Percentiles rank a stretch among this genome's conserved stretches.
These are phyloP conservation scores for Penicillium glabrum DNA, from an alignment of 2,329 filamentous ascomycete genomes.

Conservation along the genomic window DNA sequence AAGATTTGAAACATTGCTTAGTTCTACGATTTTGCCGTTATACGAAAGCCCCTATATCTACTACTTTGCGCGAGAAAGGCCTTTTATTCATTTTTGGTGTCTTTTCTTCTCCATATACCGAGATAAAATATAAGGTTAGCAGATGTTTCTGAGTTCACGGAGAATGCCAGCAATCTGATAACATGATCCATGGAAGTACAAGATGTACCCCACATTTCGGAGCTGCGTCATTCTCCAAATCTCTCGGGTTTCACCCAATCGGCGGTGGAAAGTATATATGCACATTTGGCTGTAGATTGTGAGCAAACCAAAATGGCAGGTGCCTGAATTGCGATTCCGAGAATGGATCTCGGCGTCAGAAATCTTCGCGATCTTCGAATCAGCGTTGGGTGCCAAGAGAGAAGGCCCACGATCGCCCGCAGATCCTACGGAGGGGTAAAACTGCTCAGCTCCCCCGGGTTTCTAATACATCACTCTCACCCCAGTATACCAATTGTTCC, in stretches of 20 bases:
- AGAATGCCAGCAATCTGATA: too few species aligned
- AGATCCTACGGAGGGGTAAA: constrained; percentile 19
- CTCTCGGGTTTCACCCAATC: background rate
- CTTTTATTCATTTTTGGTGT: too few species aligned
- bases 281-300: background rate
- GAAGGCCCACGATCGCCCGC: constrained; percentile 13
- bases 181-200: too few species aligned
- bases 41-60: too few species aligned
- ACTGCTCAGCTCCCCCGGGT: constrained; percentile 1
- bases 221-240: background rate
- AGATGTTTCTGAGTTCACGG: too few species aligned
- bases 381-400: constrained; percentile 16
- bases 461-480: background rate
- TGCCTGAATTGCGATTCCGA: background rate
- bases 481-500: background rate
- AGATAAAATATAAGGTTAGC: too few species aligned
- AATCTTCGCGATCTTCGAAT: constrained; percentile 13
- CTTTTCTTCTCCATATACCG: too few species aligned
- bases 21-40: too few species aligned
- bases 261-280: background rate
- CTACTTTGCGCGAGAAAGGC: too few species aligned
- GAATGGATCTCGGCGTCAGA: constrained; percentile 4
- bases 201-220: too few species aligned
- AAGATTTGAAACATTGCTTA: too few species aligned
- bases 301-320: background rate